Conservation (phyloP, 306 rosid genomes). For the Ormosia emarginata region DNA sequence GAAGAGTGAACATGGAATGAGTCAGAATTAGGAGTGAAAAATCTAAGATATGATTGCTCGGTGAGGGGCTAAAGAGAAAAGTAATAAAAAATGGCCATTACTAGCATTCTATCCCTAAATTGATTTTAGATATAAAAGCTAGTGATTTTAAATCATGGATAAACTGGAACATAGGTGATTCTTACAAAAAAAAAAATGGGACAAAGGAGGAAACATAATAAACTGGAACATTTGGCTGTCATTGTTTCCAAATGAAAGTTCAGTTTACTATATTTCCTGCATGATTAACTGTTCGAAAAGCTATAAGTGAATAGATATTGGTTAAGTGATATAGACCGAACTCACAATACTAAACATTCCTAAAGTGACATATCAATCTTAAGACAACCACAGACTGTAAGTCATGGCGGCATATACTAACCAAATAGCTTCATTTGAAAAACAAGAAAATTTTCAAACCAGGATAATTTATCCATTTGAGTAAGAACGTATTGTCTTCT, state of each 20-base stretch:
- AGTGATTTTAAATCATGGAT: neutral
- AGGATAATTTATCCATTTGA: conserved; percentile 66
- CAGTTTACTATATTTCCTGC: conserved; percentile 1
- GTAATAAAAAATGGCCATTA: no score
- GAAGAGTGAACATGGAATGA: neutral
- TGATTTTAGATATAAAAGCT: neutral
- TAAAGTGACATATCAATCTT: neutral
- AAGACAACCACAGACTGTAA: conserved; percentile 3
- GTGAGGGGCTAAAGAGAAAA: no score
- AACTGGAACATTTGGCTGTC: neutral
- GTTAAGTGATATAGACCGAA: neutral
- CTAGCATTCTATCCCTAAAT: no score
- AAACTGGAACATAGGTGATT: no score
- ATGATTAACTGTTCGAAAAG: neutral
- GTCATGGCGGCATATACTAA: neutral
- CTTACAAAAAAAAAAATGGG: neutral
- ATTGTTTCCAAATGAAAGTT: conserved; percentile 17
- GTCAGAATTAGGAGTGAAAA: neutral
- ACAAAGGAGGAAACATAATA: neutral
- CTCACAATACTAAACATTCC: neutral
- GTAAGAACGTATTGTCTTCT: conserved; percentile 69
- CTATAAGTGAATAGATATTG: neutral
- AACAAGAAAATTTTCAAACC: conserved; percentile 50
- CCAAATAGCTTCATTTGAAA: conserved; percentile 7
- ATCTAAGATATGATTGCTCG: no score